A percentile compares a stretch with the other conserved stretches of the same genome.
These are phyloP conservation scores for Atkinsonella hypoxylon DNA, from an alignment of 2,329 filamentous ascomycete species.

Conservation along the genomic window DNA sequence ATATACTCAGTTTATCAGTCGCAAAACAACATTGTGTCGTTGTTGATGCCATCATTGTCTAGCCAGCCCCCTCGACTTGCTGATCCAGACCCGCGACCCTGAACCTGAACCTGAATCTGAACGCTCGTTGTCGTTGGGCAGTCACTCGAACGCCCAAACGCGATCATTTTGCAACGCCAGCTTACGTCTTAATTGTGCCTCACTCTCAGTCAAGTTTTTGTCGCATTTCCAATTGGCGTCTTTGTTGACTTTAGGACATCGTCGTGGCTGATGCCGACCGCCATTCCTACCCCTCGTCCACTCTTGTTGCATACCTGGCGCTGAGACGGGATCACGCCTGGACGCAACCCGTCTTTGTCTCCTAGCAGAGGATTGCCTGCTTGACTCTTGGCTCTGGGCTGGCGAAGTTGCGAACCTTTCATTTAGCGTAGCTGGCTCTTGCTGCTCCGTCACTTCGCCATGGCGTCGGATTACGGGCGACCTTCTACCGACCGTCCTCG, in stretches of 20 bases:
- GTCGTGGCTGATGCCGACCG: conserved; percentile 26
- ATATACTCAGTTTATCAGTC: background rate
- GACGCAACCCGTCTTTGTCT: conserved; percentile 2
- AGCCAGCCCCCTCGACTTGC: conserved; percentile 3
- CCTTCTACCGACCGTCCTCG: conserved; percentile 26
- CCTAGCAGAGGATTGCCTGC: background rate
- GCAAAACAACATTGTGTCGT: background rate
- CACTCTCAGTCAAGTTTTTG: conserved; percentile 6
- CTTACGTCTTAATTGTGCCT: conserved; percentile 8
- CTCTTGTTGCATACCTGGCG: conserved; percentile 20
- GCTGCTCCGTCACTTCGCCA: conserved; percentile 13
- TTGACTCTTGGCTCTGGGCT: conserved; percentile 12
- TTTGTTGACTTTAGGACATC: conserved; percentile 8
- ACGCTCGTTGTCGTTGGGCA: conserved; percentile 10
- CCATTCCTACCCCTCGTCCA: conserved; percentile 19
- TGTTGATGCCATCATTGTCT: background rate
- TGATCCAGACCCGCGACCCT: conserved; percentile 6
- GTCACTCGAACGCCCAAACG: conserved; percentile 16
- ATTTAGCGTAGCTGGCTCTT: background rate
- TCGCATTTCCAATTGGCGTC: conserved; percentile 18
- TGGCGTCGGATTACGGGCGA: conserved; percentile 37
- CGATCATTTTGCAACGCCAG: conserved; percentile 12
- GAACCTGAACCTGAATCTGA: conserved; percentile 1
- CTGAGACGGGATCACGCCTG: conserved; percentile 13
- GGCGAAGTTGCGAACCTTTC: conserved; percentile 5